Evolutionary conservation across 352 stramenopile species (phyloP), one percentile per base, ranked within the genome.

Genomic region (Peronospora tabacina): DNA sequence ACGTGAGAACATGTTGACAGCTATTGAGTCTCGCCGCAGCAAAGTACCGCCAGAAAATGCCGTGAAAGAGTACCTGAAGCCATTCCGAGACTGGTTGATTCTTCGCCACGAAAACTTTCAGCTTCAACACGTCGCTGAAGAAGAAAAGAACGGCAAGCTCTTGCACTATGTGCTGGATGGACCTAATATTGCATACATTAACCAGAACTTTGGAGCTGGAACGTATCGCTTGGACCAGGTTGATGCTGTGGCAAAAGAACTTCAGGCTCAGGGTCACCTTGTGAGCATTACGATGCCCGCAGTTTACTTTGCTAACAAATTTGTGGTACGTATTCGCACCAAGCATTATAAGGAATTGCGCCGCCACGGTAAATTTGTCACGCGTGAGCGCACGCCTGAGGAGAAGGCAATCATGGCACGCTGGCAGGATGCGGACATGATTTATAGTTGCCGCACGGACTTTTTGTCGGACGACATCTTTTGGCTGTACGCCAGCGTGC

Each of bases 111-210:
- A 70, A 36, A 51, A 29, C 7, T 61, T 65, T 6, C 26, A 49
- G 39, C 43, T 65, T 10, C 40, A 63, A 46, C 72, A 68, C 11
- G 43, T 74, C 17, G 52, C 43, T 24, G 30, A 24, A 13, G 22
- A 52, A 17, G 29, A 29, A 5, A 55, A 46, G 12, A 12, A 33
- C 11, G 59, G 42, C 15, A 78, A 66, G 54, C 44, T 33, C 6
- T 58, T 85, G 24, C 81, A 91, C 51, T 91, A 78, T 38, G 83
- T 98, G 16, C 71, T 99, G 44, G 96, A 99, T 66, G 95, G 94
- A 5, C 95, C 96, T 0, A 99, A 99, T 66, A 90, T 98, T 39
- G 96, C 94, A 15, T 98, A 98, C 72, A 95, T 94, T 40, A 95
- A 98, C 73, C 79, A 97, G 66, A 98, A 98, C 60, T 98, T 96